These are phyloP conservation scores for Fusarium pseudocircinatum DNA, from an alignment of 2,329 filamentous ascomycete species.

Conservation along the genomic window DNA sequence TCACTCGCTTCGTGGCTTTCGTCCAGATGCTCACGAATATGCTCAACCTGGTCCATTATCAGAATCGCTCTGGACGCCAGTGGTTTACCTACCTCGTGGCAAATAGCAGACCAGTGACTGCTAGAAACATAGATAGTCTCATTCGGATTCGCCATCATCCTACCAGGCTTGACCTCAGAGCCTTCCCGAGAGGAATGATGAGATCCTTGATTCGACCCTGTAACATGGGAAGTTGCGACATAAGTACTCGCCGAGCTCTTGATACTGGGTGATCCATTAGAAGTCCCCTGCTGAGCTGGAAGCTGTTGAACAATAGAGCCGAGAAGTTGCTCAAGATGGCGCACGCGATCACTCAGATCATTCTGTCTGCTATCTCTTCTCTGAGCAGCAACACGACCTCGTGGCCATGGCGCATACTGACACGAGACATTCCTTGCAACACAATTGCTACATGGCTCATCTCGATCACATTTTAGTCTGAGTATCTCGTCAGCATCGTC, in stretches of 20 bases:
- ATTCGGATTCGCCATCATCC: slow-evolving; percentile 20
- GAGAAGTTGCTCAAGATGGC: slow-evolving; percentile 28
- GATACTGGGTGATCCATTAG: background rate
- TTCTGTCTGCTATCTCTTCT: background rate
- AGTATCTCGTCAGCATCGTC: background rate
- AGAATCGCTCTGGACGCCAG: background rate
- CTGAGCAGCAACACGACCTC: slow-evolving; percentile 15
- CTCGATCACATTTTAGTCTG: slow-evolving; percentile 33
- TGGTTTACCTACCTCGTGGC: background rate
- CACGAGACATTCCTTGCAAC: slow-evolving; percentile 29
- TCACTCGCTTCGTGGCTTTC: background rate
- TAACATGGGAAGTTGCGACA: background rate
- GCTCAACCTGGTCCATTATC: slow-evolving; percentile 4
- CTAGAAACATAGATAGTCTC: slow-evolving; percentile 37
- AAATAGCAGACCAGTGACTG: slow-evolving; percentile 33
- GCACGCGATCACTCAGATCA: slow-evolving; percentile 26
- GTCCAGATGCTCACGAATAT: slow-evolving; percentile 22
- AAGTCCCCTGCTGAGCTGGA: background rate
- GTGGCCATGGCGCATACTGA: slow-evolving; percentile 15
- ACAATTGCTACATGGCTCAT: slow-evolving; percentile 35
- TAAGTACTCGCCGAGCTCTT: background rate
- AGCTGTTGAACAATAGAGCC: slow-evolving; percentile 30
- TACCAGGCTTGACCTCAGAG: slow-evolving; percentile 18
- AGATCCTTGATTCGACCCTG: background rate
- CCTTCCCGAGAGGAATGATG: background rate